A percentile compares a stretch with the other conserved stretches of the same genome.
phyloP scores from a whole-genome alignment of 2,329 filamentous ascomycete genomes.

The Phaeophleospora eucalypticola region DNA sequence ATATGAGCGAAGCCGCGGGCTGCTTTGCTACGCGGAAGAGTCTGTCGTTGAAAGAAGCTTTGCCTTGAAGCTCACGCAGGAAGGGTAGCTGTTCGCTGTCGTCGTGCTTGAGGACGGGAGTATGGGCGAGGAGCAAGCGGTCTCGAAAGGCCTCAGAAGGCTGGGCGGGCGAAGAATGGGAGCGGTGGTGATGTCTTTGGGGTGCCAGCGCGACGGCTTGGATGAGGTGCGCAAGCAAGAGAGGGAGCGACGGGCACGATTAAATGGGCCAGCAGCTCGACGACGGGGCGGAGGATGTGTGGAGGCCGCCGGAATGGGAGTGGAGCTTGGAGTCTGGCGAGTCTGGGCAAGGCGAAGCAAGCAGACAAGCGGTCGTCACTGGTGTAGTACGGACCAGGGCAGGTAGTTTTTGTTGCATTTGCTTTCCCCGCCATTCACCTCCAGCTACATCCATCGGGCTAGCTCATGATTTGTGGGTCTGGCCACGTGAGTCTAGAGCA shows the following conservation, averaged over 20 bases:
- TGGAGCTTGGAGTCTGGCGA: neutral
- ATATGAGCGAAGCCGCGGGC: constrained; percentile 14
- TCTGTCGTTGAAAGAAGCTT: constrained; percentile 8
- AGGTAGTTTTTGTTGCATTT: neutral
- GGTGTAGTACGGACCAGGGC: too few species aligned
- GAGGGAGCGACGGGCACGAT: neutral
- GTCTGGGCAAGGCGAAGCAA: neutral
- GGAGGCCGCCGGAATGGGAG: neutral
- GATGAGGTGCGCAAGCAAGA: too few species aligned
- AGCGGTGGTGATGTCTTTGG: constrained; percentile 5
- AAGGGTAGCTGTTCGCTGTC: constrained; percentile 26
- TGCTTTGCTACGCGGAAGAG: constrained; percentile 6
- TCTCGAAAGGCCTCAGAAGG: constrained; percentile 7
- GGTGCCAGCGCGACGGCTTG: constrained; percentile 1
- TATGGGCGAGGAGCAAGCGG: constrained; percentile 2
- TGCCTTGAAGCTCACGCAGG: constrained; percentile 26
- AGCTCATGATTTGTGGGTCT: too few species aligned
- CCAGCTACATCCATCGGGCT: too few species aligned
- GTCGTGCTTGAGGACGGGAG: neutral
- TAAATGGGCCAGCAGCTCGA: neutral
- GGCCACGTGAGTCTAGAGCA: too few species aligned
- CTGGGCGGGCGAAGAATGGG: constrained; percentile 7
- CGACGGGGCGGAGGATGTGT: neutral
- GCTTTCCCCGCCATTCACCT: too few species aligned
- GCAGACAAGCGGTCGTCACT: neutral